Percentiles rank a stretch among this genome's conserved stretches.
Evolutionary conservation across 1,284 basidiomycete species (phyloP).

Genomic region (Cryptococcus sp.): DNA sequence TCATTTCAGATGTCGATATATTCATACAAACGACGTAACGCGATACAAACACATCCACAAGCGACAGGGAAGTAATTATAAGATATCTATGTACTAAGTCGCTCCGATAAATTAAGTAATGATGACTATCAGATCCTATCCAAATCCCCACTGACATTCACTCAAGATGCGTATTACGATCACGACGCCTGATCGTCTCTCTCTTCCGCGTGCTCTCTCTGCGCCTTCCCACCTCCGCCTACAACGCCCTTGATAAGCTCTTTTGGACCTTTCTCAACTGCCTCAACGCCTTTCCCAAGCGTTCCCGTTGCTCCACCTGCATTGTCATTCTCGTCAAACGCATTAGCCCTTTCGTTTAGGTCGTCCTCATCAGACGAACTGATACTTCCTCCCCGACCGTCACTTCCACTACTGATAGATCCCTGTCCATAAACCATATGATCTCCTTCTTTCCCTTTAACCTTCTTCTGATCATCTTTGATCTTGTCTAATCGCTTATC

Average conservation of each 20-base stretch:
- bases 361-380: constrained; percentile 37
- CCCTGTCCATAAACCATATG: constrained; percentile 35
- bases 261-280: constrained; percentile 20
- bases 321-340: constrained; percentile 5
- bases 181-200: constrained; percentile 9
- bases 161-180: neutral
- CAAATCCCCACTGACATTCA: too few species aligned
- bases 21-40: too few species aligned
- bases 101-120: too few species aligned
- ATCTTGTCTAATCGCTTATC: constrained; percentile 58
- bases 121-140: too few species aligned
- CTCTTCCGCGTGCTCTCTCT: constrained; percentile 14
- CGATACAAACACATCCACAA: too few species aligned
- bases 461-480: constrained; percentile 41
- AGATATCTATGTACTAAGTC: too few species aligned
- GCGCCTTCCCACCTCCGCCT: constrained; percentile 6
- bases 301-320: constrained; percentile 2
- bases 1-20: too few species aligned
- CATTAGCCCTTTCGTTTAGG: constrained; percentile 27
- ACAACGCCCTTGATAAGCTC: constrained; percentile 13
- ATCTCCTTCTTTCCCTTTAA: constrained; percentile 37
- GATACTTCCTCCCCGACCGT: constrained; percentile 23
- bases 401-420: constrained; percentile 13
- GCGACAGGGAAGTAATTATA: too few species aligned
- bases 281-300: constrained; percentile 19